Evolutionary conservation across 306 rosid genomes (phyloP).

Genomic region (Cucurbita pepo): DNA sequence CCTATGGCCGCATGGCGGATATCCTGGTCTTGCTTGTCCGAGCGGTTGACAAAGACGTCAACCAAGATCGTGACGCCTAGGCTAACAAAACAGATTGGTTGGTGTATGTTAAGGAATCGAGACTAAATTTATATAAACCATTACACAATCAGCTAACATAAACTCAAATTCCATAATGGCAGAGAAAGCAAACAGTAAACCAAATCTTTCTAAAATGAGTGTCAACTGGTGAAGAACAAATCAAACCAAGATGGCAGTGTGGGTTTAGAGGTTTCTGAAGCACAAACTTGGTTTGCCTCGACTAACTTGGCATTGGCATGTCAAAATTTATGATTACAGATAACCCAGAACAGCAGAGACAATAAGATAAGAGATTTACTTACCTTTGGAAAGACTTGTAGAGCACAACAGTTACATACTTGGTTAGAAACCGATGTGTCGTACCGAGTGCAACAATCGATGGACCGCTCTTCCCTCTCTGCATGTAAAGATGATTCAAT

Average conservation of each 20-base stretch:
- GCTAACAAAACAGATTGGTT: no score
- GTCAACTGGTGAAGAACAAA: neutral
- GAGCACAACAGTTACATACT: conserved; percentile 88
- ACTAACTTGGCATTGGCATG: neutral
- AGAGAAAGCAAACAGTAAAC: neutral
- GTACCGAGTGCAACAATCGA: conserved; percentile 82
- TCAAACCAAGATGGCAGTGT: neutral
- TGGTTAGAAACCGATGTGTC: conserved; percentile 65
- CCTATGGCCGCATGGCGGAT: no score
- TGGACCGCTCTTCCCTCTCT: conserved; percentile 62
- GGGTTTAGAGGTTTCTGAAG: neutral
- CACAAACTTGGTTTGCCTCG: neutral
- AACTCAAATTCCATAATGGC: neutral
- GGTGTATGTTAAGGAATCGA: no score
- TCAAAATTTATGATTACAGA: neutral
- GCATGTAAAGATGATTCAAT: conserved; percentile 91
- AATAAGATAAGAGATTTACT: conserved; percentile 9
- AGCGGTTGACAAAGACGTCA: no score
- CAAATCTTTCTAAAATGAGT: neutral
- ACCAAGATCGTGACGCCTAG: no score
- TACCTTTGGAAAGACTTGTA: conserved; percentile 86
- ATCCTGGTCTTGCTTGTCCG: no score
- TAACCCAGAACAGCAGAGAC: neutral
- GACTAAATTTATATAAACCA: no score
- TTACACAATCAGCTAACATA: neutral